phyloP scores from a whole-genome alignment of 192 early-diverging fungal species.

The Obelidium mucronatum region DNA sequence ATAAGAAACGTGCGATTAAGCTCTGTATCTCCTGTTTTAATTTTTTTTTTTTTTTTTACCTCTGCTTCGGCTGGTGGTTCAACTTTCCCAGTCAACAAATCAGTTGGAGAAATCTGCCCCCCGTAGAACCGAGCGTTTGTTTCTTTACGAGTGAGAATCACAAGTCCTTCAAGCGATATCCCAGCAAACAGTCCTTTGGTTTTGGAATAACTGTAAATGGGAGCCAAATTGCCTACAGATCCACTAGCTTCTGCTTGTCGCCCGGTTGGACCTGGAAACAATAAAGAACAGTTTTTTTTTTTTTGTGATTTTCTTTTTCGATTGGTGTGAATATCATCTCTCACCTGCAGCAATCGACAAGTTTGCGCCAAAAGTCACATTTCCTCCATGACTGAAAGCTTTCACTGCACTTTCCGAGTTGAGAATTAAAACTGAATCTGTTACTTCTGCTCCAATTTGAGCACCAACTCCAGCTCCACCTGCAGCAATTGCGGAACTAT shows the following conservation, averaged over 20 bases:
- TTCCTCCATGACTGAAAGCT: conserved; percentile 59
- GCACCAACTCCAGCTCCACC: conserved; percentile 75
- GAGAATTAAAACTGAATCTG: conserved; percentile 62
- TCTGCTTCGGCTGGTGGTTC: conserved; percentile 85
- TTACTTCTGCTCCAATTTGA: conserved; percentile 65
- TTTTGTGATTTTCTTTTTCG: too few species aligned
- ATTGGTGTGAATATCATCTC: neutral
- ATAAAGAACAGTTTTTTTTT: conserved; percentile 34
- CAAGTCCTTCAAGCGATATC: conserved; percentile 87
- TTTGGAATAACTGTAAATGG: conserved; percentile 92
- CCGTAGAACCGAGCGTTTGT: conserved; percentile 91
- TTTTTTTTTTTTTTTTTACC: too few species aligned
- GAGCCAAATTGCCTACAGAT: conserved; percentile 78
- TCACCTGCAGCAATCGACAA: conserved; percentile 33
- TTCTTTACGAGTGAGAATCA: conserved; percentile 89
- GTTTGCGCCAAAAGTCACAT: conserved; percentile 49
- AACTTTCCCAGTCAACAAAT: conserved; percentile 80
- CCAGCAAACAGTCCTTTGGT: conserved; percentile 94
- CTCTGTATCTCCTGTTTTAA: too few species aligned
- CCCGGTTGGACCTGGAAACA: conserved; percentile 37
- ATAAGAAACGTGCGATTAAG: too few species aligned
- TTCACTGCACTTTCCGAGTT: conserved; percentile 57
- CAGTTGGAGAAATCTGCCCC: conserved; percentile 66
- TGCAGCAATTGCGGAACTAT: conserved; percentile 77
- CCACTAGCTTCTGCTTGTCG: conserved; percentile 83